Evolutionary conservation across 192 early-diverging fungal genomes (phyloP).

Genomic region (Backusella luteola): DNA sequence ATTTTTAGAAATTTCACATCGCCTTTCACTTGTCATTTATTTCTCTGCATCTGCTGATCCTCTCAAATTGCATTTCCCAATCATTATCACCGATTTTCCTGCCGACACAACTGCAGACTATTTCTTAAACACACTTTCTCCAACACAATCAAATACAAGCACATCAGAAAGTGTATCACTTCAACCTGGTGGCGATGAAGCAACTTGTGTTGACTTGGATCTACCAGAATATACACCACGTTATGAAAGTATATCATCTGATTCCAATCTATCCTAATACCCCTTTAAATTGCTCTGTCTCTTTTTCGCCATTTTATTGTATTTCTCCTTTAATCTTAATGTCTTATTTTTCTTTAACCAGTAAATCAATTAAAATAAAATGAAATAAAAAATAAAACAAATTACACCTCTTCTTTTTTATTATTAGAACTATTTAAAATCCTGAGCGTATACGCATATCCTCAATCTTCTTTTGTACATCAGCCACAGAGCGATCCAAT

Average conservation of each 20-base stretch:
- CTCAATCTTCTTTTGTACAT: constrained; percentile 93
- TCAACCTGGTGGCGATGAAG: constrained; percentile 31
- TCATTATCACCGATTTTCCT: constrained; percentile 36
- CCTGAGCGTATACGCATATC: constrained; percentile 70
- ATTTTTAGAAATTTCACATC: constrained; percentile 34
- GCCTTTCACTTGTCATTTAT: constrained; percentile 21
- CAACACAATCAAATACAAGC: neutral
- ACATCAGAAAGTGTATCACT: neutral
- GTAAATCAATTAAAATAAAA: neutral
- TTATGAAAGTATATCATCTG: constrained; percentile 14
- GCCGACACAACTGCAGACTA: neutral
- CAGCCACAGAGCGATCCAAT: constrained; percentile 78
- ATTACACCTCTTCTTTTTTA: neutral
- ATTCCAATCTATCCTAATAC: neutral
- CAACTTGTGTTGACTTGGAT: constrained; percentile 28
- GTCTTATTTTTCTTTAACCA: neutral
- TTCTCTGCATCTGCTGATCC: constrained; percentile 13
- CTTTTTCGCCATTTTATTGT: neutral
- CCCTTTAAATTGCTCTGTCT: neutral
- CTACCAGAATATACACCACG: constrained; percentile 35
- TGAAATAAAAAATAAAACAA: neutral
- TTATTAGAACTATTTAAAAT: constrained; percentile 30
- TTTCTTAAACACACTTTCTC: neutral
- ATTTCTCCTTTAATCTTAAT: neutral
- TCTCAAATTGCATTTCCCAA: constrained; percentile 22